A percentile compares a stretch with the other conserved stretches of the same genome.
These are phyloP conservation scores for Lichtheimia corymbifera DNA, from an alignment of 371 early-diverging fungal genomes.

Conservation along the genomic window DNA sequence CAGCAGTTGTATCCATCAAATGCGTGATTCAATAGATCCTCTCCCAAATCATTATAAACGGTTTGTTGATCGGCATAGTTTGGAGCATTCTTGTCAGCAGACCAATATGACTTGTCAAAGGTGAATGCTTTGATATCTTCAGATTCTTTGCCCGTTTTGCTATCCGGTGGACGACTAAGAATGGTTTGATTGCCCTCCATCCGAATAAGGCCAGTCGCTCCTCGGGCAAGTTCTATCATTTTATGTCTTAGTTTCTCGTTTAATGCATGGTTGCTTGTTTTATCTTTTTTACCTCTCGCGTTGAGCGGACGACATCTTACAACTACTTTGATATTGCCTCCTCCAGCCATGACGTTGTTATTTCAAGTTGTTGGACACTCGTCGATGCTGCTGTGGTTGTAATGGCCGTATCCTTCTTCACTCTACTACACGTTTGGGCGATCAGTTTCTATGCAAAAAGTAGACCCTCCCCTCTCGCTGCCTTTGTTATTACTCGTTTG, in stretches of 20 bases:
- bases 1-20: slow-evolving; percentile 87
- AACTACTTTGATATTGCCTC: slow-evolving; percentile 73
- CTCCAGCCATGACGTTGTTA: slow-evolving; percentile 26
- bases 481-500: too few relatives aligned
- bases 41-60: slow-evolving; percentile 78
- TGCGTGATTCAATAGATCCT: slow-evolving; percentile 80
- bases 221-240: slow-evolving; percentile 58
- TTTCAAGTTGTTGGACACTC: too few relatives aligned
- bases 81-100: slow-evolving; percentile 63
- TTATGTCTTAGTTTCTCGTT: background rate
- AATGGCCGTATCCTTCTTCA: too few relatives aligned
- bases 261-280: background rate
- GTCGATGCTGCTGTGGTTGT: too few relatives aligned
- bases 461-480: too few relatives aligned
- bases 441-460: too few relatives aligned
- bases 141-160: slow-evolving; percentile 34
- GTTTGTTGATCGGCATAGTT: slow-evolving; percentile 73
- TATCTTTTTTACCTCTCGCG: slow-evolving; percentile 53
- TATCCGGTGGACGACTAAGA: slow-evolving; percentile 53
- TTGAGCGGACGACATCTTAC: slow-evolving; percentile 79
- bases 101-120: slow-evolving; percentile 88
- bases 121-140: slow-evolving; percentile 69
- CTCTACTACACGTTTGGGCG: too few relatives aligned
- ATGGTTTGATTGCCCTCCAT: slow-evolving; percentile 78
- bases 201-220: slow-evolving; percentile 60